Evolutionary conservation across 1,284 basidiomycete species (phyloP), one percentile per base, ranked within the genome.

Genomic region (Inonotus hispidus): DNA sequence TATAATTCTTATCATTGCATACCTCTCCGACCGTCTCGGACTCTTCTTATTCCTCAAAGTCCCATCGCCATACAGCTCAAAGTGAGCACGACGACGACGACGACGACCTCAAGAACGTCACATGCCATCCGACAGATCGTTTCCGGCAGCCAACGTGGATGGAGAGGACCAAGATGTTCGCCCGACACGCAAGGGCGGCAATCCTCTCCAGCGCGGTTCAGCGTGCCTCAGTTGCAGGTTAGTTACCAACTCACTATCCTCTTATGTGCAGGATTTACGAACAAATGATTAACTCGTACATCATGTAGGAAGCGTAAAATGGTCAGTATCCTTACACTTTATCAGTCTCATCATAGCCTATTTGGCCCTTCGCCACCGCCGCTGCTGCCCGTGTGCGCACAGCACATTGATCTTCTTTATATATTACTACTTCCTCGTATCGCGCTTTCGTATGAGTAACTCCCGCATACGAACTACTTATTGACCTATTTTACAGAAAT

Each of bases 171-270:
- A 65, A 45, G 21, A 60, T 63, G 35, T 65, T 64, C 60, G 66
- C 59, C 38, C 41, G 29, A 29, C 58, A 41, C 53, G 59, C 29
- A 67, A 63, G 56, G 56, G 56, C 19, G 63, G 53, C 16, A 68
- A 71, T 41, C 75, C 79, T 46, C 74, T 85, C 14, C 80, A 81
- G 68, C 76, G 83, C 66, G 83, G 83, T 56, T 78, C 79, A 56
- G 83, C 83, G 13, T 85, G 82, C 69, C 73, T 84, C 19, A 80
- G 77, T 64, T 84, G 82, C 69, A 72, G 79, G 79, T 81, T 64
- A 66, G 79, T 69, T n/a, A n/a, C 37, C 29, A 5, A 47, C 3
- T 56, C 46, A 29, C 32, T 32, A 41, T 21, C 41, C 38, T 41
- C 10, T 60, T 27, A 43, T 63, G 54, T 61, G 61, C 16, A 62